These are phyloP conservation scores for Coniochaeta sp. DNA, from an alignment of 2,329 filamentous ascomycete genomes.

Conservation along the genomic window DNA sequence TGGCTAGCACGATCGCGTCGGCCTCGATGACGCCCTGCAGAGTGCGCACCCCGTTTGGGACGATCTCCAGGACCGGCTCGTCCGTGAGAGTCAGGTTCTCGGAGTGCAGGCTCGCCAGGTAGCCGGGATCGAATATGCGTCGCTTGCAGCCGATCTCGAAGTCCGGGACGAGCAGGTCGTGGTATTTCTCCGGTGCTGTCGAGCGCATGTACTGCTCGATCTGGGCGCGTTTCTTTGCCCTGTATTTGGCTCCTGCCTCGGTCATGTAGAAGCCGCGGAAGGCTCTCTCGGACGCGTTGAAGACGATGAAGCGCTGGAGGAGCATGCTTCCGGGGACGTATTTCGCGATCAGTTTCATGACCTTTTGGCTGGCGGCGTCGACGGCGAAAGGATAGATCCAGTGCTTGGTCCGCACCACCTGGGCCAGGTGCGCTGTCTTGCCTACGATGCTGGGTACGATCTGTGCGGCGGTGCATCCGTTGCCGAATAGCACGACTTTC, in stretches of 20 bases:
- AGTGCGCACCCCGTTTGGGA: slow-evolving; percentile 29
- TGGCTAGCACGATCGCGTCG: slow-evolving; percentile 54
- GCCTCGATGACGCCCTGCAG: slow-evolving; percentile 35
- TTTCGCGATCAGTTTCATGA: slow-evolving; percentile 26
- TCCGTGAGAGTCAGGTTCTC: slow-evolving; percentile 39
- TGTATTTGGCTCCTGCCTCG: slow-evolving; percentile 24
- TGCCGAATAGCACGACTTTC: slow-evolving; percentile 25
- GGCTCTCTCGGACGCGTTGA: slow-evolving; percentile 24
- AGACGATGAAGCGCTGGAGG: slow-evolving; percentile 35
- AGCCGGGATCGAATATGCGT: slow-evolving; percentile 51
- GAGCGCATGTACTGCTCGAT: slow-evolving; percentile 33
- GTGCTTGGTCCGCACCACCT: slow-evolving; percentile 32
- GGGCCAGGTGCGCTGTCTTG: slow-evolving; percentile 26
- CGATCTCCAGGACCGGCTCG: slow-evolving; percentile 38
- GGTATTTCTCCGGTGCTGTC: slow-evolving; percentile 49
- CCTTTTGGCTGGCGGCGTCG: slow-evolving; percentile 10
- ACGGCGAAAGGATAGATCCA: slow-evolving; percentile 29
- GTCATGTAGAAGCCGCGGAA: slow-evolving; percentile 29
- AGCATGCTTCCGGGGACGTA: slow-evolving; percentile 35
- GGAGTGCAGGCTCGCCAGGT: slow-evolving; percentile 43
- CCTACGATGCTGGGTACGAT: slow-evolving; percentile 25
- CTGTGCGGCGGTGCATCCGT: slow-evolving; percentile 26
- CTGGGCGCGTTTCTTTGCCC: slow-evolving; percentile 25
- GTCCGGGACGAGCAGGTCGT: slow-evolving; percentile 53
- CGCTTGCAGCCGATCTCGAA: slow-evolving; percentile 58